A percentile compares a stretch with the other conserved stretches of the same genome.
Evolutionary conservation across 208 protist genomes (phyloP).

Genomic region (Wallacemonas sp.): DNA sequence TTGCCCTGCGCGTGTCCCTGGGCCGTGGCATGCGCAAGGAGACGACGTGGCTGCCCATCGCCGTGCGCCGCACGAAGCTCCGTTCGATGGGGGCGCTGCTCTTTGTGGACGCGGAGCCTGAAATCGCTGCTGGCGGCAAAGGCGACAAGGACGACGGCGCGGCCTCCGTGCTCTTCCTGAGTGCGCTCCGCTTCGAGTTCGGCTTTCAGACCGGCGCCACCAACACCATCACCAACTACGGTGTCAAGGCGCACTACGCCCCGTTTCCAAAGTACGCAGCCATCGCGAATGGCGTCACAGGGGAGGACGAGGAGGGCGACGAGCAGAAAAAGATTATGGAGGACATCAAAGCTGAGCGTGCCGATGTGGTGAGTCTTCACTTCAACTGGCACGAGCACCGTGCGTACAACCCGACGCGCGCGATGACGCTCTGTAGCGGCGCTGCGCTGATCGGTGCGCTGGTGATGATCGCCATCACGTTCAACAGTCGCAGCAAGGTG

Average conservation of each 20-base stretch:
- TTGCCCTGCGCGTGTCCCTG: conserved; percentile 63
- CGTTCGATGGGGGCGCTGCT: conserved; percentile 1
- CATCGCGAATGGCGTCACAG: background rate
- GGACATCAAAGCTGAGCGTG: background rate
- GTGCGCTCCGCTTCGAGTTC: conserved; percentile 48
- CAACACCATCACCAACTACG: conserved; percentile 62
- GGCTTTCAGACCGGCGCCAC: conserved; percentile 60
- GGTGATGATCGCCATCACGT: conserved; percentile 34
- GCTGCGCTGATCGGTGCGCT: conserved; percentile 39
- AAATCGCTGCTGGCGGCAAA: background rate
- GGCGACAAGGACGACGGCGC: conserved; percentile 3
- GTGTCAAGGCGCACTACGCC: conserved; percentile 37
- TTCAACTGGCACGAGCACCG: conserved; percentile 70
- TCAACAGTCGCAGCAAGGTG: conserved; percentile 32
- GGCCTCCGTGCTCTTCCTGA: conserved; percentile 36
- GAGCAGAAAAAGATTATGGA: background rate
- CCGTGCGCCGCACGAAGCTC: conserved; percentile 21
- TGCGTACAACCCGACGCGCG: conserved; percentile 60
- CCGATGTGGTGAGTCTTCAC: conserved; percentile 31
- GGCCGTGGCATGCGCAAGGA: conserved; percentile 59
- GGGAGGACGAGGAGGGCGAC: background rate
- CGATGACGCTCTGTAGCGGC: conserved; percentile 49
- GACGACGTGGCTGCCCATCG: conserved; percentile 73
- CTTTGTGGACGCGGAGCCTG: conserved; percentile 3
- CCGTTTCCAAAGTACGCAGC: conserved; percentile 5